Base-by-base conservation (phyloP, 805 yeast genomes). In the Wickerhamiella parazyma region DNA sequence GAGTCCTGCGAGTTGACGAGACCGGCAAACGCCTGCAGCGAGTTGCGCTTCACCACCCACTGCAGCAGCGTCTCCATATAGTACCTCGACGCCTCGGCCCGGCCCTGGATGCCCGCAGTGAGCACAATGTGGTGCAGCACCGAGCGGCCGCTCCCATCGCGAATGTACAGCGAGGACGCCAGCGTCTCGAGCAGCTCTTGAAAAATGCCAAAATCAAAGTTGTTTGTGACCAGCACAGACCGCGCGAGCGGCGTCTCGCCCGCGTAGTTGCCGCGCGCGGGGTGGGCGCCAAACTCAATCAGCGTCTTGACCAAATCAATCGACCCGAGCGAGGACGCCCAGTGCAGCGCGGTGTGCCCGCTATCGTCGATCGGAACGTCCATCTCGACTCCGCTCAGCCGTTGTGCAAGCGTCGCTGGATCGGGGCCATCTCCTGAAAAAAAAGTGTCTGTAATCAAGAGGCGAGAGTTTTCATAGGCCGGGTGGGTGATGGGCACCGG, bases 261-360 rank as follows among this genome's bases (percentile, higher is more conserved):
- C 31, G 72, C 72, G 50, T 73, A 73, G 60, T 89, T 93, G 36
- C 91, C 73, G 33, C 86, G 64, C 7, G 75, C 69, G 33, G 89
- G 70, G 48, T 73, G 71, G 1, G 93, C 78, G 11, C 84, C 82
- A 36, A 71, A 67, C 33, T 71, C 65, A 24, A 91, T 79, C 12
- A 84, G 68, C 33, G 77, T 77, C 36, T 67, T 73, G 3, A 85
- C 89, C 41, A 87, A 68, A 2, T 75, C 65, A 1, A 78, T 62
- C 46, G 84, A 75, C 0, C 94, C 97, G 59, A 91, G 70, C 0
- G 96, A 83, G 12, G 96, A 78, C 3, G 96, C 93, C 93, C 97
- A 83, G 61, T 91, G 99, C 45, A 91, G 68, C 0, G 95, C 85
- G 0, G 95, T 80, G 57, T 91, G 91, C 0, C 97, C 96, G 46